Base-by-base conservation (phyloP, 352 stramenopile genomes). In the Paralagenidium karlingii region DNA sequence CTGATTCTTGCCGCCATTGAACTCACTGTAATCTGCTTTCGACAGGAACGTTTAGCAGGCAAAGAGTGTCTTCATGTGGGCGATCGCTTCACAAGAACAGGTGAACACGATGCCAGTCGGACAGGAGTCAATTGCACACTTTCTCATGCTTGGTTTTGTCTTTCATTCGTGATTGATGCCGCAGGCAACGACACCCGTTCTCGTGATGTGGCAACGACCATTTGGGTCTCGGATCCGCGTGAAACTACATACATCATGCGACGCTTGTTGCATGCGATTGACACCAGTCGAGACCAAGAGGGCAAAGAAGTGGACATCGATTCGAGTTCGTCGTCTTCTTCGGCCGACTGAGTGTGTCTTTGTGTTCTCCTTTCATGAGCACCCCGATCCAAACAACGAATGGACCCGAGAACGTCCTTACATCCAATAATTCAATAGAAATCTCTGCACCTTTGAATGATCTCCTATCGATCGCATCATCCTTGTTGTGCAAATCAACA, bases 231-330 rank as follows among this genome's bases (percentile, higher is more conserved):
- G 2, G 80, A 87, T 51, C 94, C 94, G 12, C 68, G 86, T 21
- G 94, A 98, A 51, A 98, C 94, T 5, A 88, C 79, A 10, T 93
- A 96, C 45, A 86, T 98, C 51, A 81, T 98, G 45, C 95, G 94
- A 42, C 79, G 76, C 34, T 71, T 98, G 47, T 51, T 98, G 32
- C 55, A 66, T 30, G 63, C 51, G 0, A 77, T 86, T 43, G 68
- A 86, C 30, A 24, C 38, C 5, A 57, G 43, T 28, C 62, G 56
- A 15, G 43, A 55, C 24, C 49, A 67, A 26, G 56, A 73, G 50
- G n/a, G n/a, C n/a, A n/a, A n/a, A n/a, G n/a, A n/a, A n/a, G n/a
- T n/a, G n/a, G n/a, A n/a, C n/a, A n/a, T n/a, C n/a, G n/a, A n/a
- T n/a, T n/a, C n/a, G n/a, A n/a, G n/a, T n/a, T n/a, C n/a, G n/a